A percentile compares a stretch with the other conserved stretches of the same genome.
Conservation (phyloP, 352 stramenopile species). For the Globisporangium rhizosaccharum region DNA sequence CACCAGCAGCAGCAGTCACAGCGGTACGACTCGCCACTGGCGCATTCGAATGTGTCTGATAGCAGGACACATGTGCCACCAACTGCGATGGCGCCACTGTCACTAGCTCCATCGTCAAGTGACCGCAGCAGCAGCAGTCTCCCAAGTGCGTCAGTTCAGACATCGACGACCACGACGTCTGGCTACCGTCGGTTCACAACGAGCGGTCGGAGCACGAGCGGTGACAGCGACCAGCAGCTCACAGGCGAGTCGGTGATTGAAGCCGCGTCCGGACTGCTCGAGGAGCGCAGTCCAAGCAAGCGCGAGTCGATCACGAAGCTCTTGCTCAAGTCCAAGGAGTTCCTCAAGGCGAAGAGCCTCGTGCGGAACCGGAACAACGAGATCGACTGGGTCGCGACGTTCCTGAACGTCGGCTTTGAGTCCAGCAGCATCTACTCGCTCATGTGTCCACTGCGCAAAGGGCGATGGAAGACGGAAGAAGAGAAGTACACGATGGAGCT, state of each 20-base stretch:
- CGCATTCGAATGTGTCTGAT: too few species aligned
- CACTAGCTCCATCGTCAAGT: background rate
- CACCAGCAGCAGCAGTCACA: too few species aligned
- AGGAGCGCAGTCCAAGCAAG: conserved; percentile 23
- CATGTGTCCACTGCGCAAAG: conserved; percentile 71
- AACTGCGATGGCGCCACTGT: background rate
- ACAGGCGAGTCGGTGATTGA: conserved; percentile 13
- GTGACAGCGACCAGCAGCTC: background rate
- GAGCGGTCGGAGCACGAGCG: background rate
- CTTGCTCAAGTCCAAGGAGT: conserved; percentile 63
- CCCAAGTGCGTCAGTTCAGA: background rate
- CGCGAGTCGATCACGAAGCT: conserved; percentile 42
- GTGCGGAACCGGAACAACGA: conserved; percentile 72
- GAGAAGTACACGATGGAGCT: conserved; percentile 70
- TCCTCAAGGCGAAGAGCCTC: conserved; percentile 48
- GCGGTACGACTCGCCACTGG: too few species aligned
- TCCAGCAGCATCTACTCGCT: conserved; percentile 66
- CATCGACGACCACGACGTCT: conserved; percentile 1
- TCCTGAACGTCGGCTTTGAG: conserved; percentile 70
- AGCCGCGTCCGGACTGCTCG: conserved; percentile 8
- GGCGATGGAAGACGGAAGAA: conserved; percentile 69
- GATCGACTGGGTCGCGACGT: conserved; percentile 75
- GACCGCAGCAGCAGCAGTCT: background rate
- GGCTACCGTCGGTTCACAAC: background rate
- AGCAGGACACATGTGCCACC: too few species aligned